Conservation (phyloP, 2,329 filamentous ascomycete genomes). For the Fusarium sp. region DNA sequence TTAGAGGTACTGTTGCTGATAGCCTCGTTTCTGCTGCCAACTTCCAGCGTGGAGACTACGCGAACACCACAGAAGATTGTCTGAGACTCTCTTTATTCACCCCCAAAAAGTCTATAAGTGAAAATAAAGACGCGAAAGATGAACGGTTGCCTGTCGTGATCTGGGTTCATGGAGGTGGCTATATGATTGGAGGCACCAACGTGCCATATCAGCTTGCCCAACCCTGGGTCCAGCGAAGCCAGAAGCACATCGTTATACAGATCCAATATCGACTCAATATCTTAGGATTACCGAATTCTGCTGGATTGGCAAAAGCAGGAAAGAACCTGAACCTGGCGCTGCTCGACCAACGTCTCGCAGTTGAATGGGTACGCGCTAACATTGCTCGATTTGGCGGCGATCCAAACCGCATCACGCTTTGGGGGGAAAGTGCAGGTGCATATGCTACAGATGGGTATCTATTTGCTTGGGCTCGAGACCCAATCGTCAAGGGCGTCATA, state of each 20-base stretch:
- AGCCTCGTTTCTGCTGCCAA: constrained; percentile 4
- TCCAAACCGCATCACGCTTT: constrained; percentile 28
- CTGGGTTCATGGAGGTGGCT: constrained; percentile 26
- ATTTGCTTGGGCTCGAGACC: constrained; percentile 26
- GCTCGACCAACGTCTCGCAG: constrained; percentile 33
- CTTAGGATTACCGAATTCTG: constrained; percentile 22
- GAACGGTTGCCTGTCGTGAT: constrained; percentile 7
- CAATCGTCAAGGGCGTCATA: constrained; percentile 29
- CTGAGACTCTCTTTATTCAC: constrained; percentile 26
- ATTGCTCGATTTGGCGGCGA: constrained; percentile 33
- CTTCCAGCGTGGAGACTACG: constrained; percentile 28
- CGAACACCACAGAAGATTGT: constrained; percentile 35
- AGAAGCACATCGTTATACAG: constrained; percentile 33
- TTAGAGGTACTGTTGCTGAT: constrained; percentile 13
- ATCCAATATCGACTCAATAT: constrained; percentile 33
- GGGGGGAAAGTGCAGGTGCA: constrained; percentile 33
- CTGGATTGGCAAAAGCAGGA: neutral
- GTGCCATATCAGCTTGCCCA: constrained; percentile 26
- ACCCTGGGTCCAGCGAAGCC: constrained; percentile 30
- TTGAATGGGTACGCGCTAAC: constrained; percentile 35
- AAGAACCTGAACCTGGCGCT: constrained; percentile 28
- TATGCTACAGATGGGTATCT: constrained; percentile 30
- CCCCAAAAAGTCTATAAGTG: neutral
- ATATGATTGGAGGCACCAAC: constrained; percentile 17
- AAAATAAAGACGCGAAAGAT: rapidly evolving